Base-by-base conservation (phyloP, 306 rosid species). In the Cicer pinnatifidum region DNA sequence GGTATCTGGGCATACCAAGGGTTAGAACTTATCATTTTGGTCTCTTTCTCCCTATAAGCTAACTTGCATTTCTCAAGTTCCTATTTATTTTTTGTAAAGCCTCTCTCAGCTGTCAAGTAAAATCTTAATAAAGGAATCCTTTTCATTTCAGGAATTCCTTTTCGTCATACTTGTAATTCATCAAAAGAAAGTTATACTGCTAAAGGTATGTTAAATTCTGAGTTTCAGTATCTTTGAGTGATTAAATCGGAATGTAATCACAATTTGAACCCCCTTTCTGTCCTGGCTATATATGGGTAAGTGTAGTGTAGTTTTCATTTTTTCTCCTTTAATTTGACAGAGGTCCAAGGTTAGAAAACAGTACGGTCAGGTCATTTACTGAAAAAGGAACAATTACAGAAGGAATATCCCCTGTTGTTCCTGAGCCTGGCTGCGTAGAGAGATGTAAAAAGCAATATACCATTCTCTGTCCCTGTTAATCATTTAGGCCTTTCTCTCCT, bases 131-230 rank as follows among this genome's bases (percentile, higher is more conserved):
- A 76, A 76, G 82, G 40, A 82, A 75, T 75, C 81, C 77, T 86
- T 89, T 86, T 86, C 80, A 78, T 93, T 88, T 93, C 98, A 91
- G 97, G 98, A 89, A 35, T 83, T 84, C 89, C 97, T 80, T 85
- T 84, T 88, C 89, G 87, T 89, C 98, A 85, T 82, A 69, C 87
- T 78, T 71, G n/a, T 88, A 83, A 69, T 81, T 87, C 96, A 75
- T 89, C 97, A 84, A 84, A 93, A 84, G 86, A 85, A 87, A 89
- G 89, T 91, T 77, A 84, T 83, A 87, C 81, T 56, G 90, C 91
- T 46, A 94, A 94, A 94, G 98, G 98, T 93, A 91, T 88, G 96
- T 71, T 75, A 70, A 67, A 69, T 76, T 75, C 41, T 63, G n/a
- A 77, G 73, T 82, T 70, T 84, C 16, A 59, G 65, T 78, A 62